Percentiles rank a stretch among this genome's conserved stretches.
phyloP scores from a whole-genome alignment of 2,329 filamentous ascomycete genomes.

The Orbilia blumenaviensis region DNA sequence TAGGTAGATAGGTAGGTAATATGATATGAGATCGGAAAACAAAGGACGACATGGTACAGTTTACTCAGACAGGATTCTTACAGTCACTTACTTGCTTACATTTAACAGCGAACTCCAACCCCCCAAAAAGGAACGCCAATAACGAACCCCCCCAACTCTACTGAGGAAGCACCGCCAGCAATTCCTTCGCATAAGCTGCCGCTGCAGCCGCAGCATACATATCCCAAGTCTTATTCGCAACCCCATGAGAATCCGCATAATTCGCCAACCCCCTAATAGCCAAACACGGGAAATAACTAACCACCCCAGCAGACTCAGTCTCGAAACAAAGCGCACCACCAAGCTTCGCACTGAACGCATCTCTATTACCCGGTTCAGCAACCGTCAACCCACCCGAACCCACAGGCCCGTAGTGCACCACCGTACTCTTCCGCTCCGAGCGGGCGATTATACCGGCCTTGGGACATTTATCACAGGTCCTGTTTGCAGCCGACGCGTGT shows the following conservation, averaged over 20 bases:
- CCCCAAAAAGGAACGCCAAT: no score
- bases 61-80: no score
- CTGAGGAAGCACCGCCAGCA: slow-evolving; percentile 38
- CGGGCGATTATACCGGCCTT: neutral
- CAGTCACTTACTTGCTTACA: no score
- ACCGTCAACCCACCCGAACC: neutral
- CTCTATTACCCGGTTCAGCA: neutral
- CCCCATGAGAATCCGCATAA: slow-evolving; percentile 60
- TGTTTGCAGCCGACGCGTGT: neutral
- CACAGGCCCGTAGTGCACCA: slow-evolving; percentile 2
- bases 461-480: neutral
- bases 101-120: no score
- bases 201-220: slow-evolving; percentile 58
- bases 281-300: slow-evolving; percentile 45
- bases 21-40: no score
- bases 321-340: neutral
- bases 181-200: slow-evolving; percentile 57
- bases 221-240: slow-evolving; percentile 57
- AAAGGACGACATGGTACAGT: no score
- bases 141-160: no score
- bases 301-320: slow-evolving; percentile 58
- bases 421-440: neutral
- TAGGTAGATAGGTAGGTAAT: no score
- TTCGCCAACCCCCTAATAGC: slow-evolving; percentile 11
- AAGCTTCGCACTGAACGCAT: neutral